A percentile compares a stretch with the other conserved stretches of the same genome.
Evolutionary conservation across 352 stramenopile genomes (phyloP).

Genomic region (Phytophthora tentaculata): DNA sequence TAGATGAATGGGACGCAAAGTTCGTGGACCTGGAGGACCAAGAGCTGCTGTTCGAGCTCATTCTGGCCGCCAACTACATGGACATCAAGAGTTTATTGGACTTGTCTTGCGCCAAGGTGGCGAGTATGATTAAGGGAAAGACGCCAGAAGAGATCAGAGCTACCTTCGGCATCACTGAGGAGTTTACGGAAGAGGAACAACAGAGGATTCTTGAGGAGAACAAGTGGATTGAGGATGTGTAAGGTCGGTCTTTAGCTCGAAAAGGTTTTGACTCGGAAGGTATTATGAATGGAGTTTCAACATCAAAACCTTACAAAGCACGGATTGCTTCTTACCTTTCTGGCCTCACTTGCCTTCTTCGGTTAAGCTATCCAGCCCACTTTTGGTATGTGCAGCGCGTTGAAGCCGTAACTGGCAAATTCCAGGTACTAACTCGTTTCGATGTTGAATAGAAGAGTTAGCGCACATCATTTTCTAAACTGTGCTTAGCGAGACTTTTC

Average conservation of each 20-base stretch:
- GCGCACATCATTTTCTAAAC: too few species aligned
- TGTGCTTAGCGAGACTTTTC: too few species aligned
- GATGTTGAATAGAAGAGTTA: too few species aligned
- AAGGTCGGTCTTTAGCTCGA: background rate
- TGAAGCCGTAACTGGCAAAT: too few species aligned
- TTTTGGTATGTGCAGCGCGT: too few species aligned
- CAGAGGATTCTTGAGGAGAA: conserved; percentile 71
- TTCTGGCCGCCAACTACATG: conserved; percentile 74
- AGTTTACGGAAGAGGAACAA: conserved; percentile 74
- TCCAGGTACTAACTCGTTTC: too few species aligned
- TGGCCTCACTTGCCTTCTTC: too few species aligned
- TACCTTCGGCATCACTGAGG: conserved; percentile 63
- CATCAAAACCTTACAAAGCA: too few species aligned
- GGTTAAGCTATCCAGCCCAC: too few species aligned
- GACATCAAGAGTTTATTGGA: conserved; percentile 75
- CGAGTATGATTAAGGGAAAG: conserved; percentile 71
- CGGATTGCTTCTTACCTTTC: too few species aligned
- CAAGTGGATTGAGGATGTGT: conserved; percentile 69
- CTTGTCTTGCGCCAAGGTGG: conserved; percentile 62
- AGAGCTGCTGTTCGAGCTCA: conserved; percentile 70
- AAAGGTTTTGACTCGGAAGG: too few species aligned
- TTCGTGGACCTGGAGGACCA: conserved; percentile 60
- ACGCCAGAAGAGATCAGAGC: conserved; percentile 65
- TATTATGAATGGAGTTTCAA: too few species aligned
- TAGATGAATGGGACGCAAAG: conserved; percentile 63